These are phyloP conservation scores for Fusarium fracticaudum DNA, from an alignment of 2,329 filamentous ascomycete genomes.

Conservation along the genomic window DNA sequence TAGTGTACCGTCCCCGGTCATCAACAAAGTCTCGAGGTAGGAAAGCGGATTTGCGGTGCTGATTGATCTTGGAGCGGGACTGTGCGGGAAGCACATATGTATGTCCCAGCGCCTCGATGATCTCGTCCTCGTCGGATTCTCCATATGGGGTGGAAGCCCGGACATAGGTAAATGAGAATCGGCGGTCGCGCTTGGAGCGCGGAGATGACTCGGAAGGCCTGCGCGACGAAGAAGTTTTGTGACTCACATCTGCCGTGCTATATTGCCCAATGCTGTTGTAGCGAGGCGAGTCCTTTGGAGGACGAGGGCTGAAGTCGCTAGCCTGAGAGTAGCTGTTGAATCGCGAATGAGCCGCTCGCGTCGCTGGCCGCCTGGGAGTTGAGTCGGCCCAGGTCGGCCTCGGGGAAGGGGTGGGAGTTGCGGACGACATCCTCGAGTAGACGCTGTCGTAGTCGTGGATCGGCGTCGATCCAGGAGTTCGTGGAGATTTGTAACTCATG, in stretches of 20 bases:
- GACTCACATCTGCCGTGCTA: constrained; percentile 74
- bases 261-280: constrained; percentile 71
- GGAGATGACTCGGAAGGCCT: constrained; percentile 49
- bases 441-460: constrained; percentile 58
- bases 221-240: constrained; percentile 60
- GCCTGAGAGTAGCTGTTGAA: constrained; percentile 52
- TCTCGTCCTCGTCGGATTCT: constrained; percentile 73
- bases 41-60: constrained; percentile 48
- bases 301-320: constrained; percentile 53
- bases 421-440: constrained; percentile 62
- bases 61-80: constrained; percentile 52
- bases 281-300: constrained; percentile 65
- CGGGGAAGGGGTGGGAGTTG: constrained; percentile 67
- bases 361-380: constrained; percentile 64
- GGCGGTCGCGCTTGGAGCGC: constrained; percentile 60
- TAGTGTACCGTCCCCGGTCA: constrained; percentile 66
- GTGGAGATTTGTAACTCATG: constrained; percentile 53
- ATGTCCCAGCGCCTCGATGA: constrained; percentile 63
- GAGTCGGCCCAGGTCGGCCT: constrained; percentile 61
- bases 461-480: constrained; percentile 58
- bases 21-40: constrained; percentile 54
- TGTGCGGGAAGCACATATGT: constrained; percentile 63
- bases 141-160: constrained; percentile 67
- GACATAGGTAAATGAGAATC: constrained; percentile 67
- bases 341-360: constrained; percentile 56